phyloP scores from a whole-genome alignment of 202 grass and related monocot species.

The Cymbopogon flexuosus region DNA sequence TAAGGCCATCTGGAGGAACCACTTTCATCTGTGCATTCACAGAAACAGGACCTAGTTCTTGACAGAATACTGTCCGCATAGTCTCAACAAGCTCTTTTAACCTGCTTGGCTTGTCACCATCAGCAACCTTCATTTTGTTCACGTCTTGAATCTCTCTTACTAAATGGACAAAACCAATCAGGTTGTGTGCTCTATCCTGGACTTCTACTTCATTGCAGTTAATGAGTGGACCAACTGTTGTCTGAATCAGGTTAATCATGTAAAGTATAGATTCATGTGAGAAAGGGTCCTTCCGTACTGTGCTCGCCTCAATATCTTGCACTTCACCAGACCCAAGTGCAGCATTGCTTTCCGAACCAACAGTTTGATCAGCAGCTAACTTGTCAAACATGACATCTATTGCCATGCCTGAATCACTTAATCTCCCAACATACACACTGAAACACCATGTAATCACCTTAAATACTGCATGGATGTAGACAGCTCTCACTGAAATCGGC shows the following conservation, averaged over 20 bases:
- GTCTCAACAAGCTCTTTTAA: constrained; percentile 40
- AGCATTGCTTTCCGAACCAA: constrained; percentile 14
- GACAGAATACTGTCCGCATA: constrained; percentile 57
- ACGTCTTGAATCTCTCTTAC: constrained; percentile 45
- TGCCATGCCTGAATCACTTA: constrained; percentile 18
- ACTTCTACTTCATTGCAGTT: constrained; percentile 76
- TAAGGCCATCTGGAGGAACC: constrained; percentile 38
- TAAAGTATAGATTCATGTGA: constrained; percentile 43
- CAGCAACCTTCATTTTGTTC: constrained; percentile 19
- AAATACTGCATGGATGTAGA: constrained; percentile 76
- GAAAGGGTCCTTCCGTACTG: constrained; percentile 30
- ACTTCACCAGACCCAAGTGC: constrained; percentile 25
- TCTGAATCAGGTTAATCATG: constrained; percentile 69
- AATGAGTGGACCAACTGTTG: constrained; percentile 50
- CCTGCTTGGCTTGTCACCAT: constrained; percentile 35
- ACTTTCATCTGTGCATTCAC: constrained; percentile 58
- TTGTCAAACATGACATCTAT: constrained; percentile 2
- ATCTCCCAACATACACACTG: constrained; percentile 48
- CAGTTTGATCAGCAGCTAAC: constrained; percentile 28
- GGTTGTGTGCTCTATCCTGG: constrained; percentile 73
- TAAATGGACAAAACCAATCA: constrained; percentile 59
- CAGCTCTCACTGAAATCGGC: constrained; percentile 54
- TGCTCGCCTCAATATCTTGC: constrained; percentile 1
- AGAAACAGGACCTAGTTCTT: constrained; percentile 73
- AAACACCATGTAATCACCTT: constrained; percentile 66